Evolutionary conservation across 805 yeast genomes (phyloP), one percentile per base, ranked within the genome.

Genomic region (Candida sonorensis): DNA sequence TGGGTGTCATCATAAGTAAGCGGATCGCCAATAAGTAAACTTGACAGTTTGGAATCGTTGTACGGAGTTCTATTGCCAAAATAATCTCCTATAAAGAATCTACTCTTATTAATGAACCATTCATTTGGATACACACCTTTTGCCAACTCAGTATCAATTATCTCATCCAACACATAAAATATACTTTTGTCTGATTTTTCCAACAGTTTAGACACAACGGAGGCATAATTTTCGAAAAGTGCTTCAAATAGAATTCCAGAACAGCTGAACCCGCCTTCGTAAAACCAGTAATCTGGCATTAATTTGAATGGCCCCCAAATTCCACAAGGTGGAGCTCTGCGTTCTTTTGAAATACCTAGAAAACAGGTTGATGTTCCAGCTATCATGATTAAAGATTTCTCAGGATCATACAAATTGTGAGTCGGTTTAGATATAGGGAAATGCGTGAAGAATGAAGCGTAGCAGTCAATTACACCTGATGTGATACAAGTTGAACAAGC

Each of bases 311-410:
- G 82, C 0, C 83, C 81, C 83, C 83, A 76, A 4, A 74, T 53
- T 0, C 81, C 81, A 0, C 62, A 24, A 3, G 50, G 48, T 7
- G 42, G 28, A 9, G 23, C 28, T 3, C 18, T 32, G 7, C 21
- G 16, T 0, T 36, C 18, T 0, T 36, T 40, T 17, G 58, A 53
- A 0, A 61, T 57, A 10, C 57, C 42, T 10, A 73, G 40, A 38
- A 61, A 74, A 40, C 83, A 76, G 1, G 81, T 74, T 6, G 79
- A 72, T 0, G 81, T 76, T 0, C 81, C 81, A 1, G 80, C 83
- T 5, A 73, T 69, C 67, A 74, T 62, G 2, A 71, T 58, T 16
- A 75, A 41, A 5, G 62, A 45, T 5, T 42, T 23, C 16, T 34
- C 39, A 3, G 49, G 37, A 12, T 23, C 24, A 4, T n/a, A n/a